These are phyloP conservation scores for Salvia miltiorrhiza DNA, from an alignment of 257 asterid genomes.

Conservation along the genomic window DNA sequence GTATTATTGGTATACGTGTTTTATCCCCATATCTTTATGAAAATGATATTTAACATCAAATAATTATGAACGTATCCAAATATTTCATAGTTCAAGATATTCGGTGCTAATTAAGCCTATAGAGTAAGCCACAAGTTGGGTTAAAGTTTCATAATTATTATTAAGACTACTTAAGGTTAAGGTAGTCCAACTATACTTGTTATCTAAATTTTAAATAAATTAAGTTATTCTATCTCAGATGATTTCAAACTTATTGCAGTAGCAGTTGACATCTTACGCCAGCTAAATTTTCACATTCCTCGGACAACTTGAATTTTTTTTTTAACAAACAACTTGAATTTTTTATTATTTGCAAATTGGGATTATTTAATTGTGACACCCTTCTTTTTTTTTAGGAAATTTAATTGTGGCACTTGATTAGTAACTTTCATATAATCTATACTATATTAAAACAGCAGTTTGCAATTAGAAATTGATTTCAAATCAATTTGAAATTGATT, in stretches of 20 bases:
- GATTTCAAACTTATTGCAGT: constrained; percentile 1
- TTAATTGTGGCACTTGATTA: neutral
- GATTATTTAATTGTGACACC: no score
- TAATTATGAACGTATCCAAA: constrained; percentile 7
- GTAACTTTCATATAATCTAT: no score
- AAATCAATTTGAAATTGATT: no score
- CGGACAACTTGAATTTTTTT: no score
- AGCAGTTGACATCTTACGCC: constrained; percentile 22
- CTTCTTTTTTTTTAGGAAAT: no score
- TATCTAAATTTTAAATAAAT: neutral
- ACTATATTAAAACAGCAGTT: no score
- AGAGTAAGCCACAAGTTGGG: constrained; percentile 10
- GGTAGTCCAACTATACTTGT: neutral
- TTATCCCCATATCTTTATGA: neutral
- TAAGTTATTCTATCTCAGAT: constrained; percentile 4
- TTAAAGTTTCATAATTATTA: neutral
- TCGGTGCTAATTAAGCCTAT: constrained; percentile 5
- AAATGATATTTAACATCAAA: neutral
- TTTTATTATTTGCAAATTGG: neutral
- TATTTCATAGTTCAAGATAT: constrained; percentile 18
- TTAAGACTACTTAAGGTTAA: neutral
- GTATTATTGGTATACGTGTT: neutral
- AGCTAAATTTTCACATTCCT: constrained; percentile 7
- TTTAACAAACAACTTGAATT: constrained; percentile 6
- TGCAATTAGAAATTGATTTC: no score